Evolutionary conservation across 2,329 filamentous ascomycete species (phyloP).

Genomic region (Calonectria crousiana): DNA sequence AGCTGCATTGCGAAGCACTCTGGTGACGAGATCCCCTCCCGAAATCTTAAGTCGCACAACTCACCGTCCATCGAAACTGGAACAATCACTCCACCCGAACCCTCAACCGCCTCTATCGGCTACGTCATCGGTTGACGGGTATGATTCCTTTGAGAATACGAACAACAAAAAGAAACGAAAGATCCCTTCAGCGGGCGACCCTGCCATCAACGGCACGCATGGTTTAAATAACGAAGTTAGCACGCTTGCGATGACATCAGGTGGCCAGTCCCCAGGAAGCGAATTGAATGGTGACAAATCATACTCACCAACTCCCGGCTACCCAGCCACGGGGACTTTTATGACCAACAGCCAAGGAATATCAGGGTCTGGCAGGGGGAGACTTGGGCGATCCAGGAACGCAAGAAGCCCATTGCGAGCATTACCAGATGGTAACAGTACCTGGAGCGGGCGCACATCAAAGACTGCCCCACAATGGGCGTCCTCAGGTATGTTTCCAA

Average conservation of each 20-base stretch:
- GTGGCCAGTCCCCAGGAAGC: conserved; percentile 42
- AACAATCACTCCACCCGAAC: conserved; percentile 59
- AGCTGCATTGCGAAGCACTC: conserved; percentile 49
- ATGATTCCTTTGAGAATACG: conserved; percentile 97
- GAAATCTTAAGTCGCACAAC: conserved; percentile 58
- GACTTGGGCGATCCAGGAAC: conserved; percentile 77
- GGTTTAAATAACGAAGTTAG: conserved; percentile 56
- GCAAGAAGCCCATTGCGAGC: conserved; percentile 73
- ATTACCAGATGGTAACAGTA: conserved; percentile 68
- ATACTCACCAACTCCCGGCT: conserved; percentile 42
- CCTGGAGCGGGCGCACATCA: conserved; percentile 64
- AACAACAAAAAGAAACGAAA: conserved; percentile 99
- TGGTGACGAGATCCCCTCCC: conserved; percentile 61
- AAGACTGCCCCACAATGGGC: conserved; percentile 60
- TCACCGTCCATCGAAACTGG: conserved; percentile 57
- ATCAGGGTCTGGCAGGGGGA: conserved; percentile 86
- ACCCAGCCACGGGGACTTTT: conserved; percentile 60
- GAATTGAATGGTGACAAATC: conserved; percentile 46
- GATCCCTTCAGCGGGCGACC: conserved; percentile 88
- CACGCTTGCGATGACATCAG: conserved; percentile 42
- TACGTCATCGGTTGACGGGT: conserved; percentile 82
- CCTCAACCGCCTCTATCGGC: conserved; percentile 74
- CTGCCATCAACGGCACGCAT: conserved; percentile 61
- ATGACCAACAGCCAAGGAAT: conserved; percentile 70
- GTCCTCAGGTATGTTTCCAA: conserved; percentile 38